Conservation (phyloP, 805 yeast species). For the Saccharomycopsis sp. region DNA sequence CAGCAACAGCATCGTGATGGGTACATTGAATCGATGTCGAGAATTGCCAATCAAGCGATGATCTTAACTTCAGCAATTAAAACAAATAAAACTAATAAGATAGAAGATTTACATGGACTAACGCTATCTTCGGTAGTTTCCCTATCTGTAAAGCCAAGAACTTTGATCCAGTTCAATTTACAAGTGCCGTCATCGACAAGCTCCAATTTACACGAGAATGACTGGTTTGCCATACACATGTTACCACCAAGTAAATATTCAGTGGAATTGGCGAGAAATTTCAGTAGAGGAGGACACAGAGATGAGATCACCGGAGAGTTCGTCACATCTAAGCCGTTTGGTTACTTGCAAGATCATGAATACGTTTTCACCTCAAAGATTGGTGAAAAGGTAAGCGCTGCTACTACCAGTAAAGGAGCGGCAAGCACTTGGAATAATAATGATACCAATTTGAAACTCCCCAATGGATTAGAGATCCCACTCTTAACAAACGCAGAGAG, state of each 20-base stretch:
- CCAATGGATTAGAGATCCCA: slow-evolving; percentile 36
- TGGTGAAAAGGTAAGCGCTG: neutral
- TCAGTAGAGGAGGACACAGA: slow-evolving; percentile 43
- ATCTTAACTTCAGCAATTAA: slow-evolving; percentile 47
- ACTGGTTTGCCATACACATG: slow-evolving; percentile 66
- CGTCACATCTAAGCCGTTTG: slow-evolving; percentile 47
- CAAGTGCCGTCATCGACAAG: slow-evolving; percentile 85
- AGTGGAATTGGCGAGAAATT: slow-evolving; percentile 55
- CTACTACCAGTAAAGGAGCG: neutral
- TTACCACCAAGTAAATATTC: slow-evolving; percentile 54
- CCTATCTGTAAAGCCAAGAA: slow-evolving; percentile 67
- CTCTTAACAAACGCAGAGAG: slow-evolving; percentile 50
- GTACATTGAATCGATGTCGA: slow-evolving; percentile 37
- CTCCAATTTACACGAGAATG: slow-evolving; percentile 47
- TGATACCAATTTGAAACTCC: too few species aligned
- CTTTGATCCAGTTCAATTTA: slow-evolving; percentile 77
- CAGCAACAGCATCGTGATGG: neutral
- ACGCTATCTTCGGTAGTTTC: slow-evolving; percentile 85
- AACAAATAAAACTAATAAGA: slow-evolving; percentile 19
- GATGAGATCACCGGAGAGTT: slow-evolving; percentile 16
- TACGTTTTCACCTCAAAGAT: neutral
- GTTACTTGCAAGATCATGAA: slow-evolving; percentile 27
- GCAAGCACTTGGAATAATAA: too few species aligned
- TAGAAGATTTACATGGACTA: slow-evolving; percentile 50
- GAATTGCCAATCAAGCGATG: slow-evolving; percentile 48